phyloP scores from a whole-genome alignment of 257 asterid genomes.

The Striga asiatica region DNA sequence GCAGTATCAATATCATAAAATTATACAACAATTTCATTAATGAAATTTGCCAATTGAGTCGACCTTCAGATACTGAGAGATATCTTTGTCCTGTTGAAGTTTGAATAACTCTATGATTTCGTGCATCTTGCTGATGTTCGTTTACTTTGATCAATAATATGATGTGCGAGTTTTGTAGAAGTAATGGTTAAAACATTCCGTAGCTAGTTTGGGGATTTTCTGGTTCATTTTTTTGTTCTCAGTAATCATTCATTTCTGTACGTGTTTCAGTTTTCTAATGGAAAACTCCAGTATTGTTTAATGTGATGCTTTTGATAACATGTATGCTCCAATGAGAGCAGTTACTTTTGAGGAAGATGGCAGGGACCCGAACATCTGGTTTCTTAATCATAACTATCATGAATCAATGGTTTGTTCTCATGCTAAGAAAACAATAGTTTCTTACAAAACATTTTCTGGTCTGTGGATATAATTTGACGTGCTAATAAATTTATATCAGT shows the following conservation, averaged over 20 bases:
- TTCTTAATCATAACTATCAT: constrained; percentile 93
- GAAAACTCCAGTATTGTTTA: neutral
- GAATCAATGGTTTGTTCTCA: constrained; percentile 66
- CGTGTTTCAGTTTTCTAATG: neutral
- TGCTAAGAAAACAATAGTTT: neutral
- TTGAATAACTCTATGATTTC: neutral
- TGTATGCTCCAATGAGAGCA: constrained; percentile 22
- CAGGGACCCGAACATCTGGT: constrained; percentile 88
- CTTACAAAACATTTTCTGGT: neutral
- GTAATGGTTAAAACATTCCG: neutral
- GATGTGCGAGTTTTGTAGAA: neutral
- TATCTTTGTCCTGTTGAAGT: neutral
- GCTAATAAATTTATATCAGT: constrained; percentile 36
- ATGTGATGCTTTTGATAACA: neutral
- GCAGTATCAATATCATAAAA: too few species aligned
- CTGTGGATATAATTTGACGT: constrained; percentile 7
- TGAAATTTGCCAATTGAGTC: neutral
- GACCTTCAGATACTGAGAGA: neutral
- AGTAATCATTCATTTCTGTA: neutral
- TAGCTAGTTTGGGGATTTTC: neutral
- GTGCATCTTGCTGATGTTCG: neutral
- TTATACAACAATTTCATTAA: neutral
- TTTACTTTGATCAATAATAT: neutral
- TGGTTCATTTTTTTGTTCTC: neutral
- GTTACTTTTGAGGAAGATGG: constrained; percentile 99